Percentiles rank a stretch among this genome's conserved stretches.
Conservation (phyloP, 768 basidiomycete species). For the Boletellus sp. region DNA sequence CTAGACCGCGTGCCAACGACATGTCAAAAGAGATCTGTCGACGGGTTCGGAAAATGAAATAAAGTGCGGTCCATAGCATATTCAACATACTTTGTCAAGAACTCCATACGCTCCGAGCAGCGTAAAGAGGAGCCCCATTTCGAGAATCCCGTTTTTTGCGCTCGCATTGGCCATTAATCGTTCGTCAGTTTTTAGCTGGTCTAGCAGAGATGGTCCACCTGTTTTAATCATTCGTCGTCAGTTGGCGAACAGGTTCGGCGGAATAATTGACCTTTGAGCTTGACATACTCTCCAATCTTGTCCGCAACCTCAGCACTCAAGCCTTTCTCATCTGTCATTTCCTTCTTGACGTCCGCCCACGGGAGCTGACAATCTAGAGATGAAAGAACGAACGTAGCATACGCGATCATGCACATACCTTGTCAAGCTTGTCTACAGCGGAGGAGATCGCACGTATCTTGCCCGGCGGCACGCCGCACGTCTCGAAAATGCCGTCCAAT, state of each 20-base stretch:
- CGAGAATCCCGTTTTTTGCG: conserved; percentile 78
- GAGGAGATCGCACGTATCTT: conserved; percentile 92
- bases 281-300: conserved; percentile 95
- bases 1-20: conserved; percentile 93
- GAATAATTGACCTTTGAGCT: conserved; percentile 71
- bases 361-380: conserved; percentile 48
- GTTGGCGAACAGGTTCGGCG: background rate
- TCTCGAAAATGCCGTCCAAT: conserved; percentile 93
- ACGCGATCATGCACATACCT: conserved; percentile 44
- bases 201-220: conserved; percentile 83
- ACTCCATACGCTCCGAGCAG: conserved; percentile 81
- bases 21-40: conserved; percentile 89
- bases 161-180: conserved; percentile 63
- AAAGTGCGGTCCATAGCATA: background rate
- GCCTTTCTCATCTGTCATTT: conserved; percentile 97
- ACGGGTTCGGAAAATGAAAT: background rate
- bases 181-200: conserved; percentile 60
- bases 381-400: background rate
- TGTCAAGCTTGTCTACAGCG: conserved; percentile 98
- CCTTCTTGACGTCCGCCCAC: conserved; percentile 89
- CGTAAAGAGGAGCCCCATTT: conserved; percentile 83
- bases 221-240: background rate
- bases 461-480: conserved; percentile 88
- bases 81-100: conserved; percentile 59
- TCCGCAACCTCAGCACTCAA: conserved; percentile 78